These are phyloP conservation scores for Podila minutissima DNA, from an alignment of 192 early-diverging fungal genomes.

Conservation along the genomic window DNA sequence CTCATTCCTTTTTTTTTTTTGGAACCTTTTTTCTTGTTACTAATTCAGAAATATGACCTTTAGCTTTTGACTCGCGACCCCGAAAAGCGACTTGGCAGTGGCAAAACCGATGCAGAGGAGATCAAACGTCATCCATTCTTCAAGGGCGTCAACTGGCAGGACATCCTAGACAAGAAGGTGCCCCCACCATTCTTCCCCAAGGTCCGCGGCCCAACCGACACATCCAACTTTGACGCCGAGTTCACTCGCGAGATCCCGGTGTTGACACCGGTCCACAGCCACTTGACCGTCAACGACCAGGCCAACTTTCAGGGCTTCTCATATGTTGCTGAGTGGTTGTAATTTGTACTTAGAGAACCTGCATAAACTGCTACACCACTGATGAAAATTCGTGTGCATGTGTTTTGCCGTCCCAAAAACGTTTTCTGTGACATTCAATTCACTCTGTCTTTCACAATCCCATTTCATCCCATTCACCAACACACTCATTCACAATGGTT, in stretches of 20 bases:
- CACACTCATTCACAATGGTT: not conserved
- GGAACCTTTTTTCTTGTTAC: not conserved
- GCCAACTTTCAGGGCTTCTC: conserved; percentile 95
- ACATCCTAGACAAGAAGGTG: conserved; percentile 87
- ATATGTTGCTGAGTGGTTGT: conserved; percentile 91
- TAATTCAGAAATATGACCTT: not conserved
- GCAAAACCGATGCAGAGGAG: conserved; percentile 88
- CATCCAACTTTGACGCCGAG: conserved; percentile 98
- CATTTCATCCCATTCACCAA: not conserved
- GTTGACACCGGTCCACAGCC: conserved; percentile 89
- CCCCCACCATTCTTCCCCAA: conserved; percentile 92
- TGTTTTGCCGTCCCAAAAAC: too few species aligned
- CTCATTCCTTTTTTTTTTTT: conserved; percentile 29
- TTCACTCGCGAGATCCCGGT: conserved; percentile 96
- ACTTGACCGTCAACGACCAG: conserved; percentile 84
- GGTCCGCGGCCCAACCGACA: conserved; percentile 86
- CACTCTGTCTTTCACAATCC: not conserved
- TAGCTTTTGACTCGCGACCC: conserved; percentile 92
- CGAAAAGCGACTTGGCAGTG: conserved; percentile 82
- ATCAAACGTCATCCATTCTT: conserved; percentile 97
- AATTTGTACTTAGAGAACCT: not conserved
- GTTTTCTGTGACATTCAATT: not conserved
- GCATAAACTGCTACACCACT: not conserved
- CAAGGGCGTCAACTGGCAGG: conserved; percentile 95
- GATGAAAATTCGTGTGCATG: too few species aligned